Conservation (phyloP, 129 eudicot species). For the Lactuca sativa region DNA sequence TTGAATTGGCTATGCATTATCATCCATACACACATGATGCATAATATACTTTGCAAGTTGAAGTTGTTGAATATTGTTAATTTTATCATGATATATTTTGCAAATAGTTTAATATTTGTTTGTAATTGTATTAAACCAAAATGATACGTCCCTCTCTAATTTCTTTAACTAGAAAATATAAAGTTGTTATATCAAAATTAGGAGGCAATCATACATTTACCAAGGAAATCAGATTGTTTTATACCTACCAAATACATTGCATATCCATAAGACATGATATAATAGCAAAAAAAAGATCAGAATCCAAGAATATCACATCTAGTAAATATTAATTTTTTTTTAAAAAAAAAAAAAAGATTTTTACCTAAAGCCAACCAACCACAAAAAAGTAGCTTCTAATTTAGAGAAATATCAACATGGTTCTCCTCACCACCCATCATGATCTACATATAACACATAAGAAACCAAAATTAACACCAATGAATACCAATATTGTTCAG, state of each 20-base stretch:
- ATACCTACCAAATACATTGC: constrained; percentile 17
- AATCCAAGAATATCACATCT: constrained; percentile 15
- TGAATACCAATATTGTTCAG: neutral
- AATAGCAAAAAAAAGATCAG: neutral
- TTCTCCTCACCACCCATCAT: constrained; percentile 8
- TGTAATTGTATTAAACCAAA: too few relatives aligned
- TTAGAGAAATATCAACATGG: constrained; percentile 9
- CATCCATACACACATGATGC: too few relatives aligned
- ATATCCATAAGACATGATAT: neutral
- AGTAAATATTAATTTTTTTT: neutral
- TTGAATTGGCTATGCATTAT: too few relatives aligned
- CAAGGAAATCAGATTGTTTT: constrained; percentile 4
- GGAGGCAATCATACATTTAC: constrained; percentile 21
- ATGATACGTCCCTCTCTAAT: neutral
- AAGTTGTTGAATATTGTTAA: too few relatives aligned
- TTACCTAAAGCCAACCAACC: constrained; percentile 2
- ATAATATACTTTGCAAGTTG: too few relatives aligned
- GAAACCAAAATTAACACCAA: constrained; percentile 14
- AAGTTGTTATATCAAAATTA: neutral
- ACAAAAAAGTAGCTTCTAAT: constrained; percentile 3
- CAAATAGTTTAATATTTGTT: too few relatives aligned
- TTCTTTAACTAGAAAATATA: too few relatives aligned
- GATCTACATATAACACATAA: constrained; percentile 23
- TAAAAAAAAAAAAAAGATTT: constrained; percentile 1
- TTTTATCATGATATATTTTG: too few relatives aligned